A percentile compares a stretch with the other conserved stretches of the same genome.
phyloP scores from a whole-genome alignment of 768 basidiomycete species.

The Sutorius australiensis region DNA sequence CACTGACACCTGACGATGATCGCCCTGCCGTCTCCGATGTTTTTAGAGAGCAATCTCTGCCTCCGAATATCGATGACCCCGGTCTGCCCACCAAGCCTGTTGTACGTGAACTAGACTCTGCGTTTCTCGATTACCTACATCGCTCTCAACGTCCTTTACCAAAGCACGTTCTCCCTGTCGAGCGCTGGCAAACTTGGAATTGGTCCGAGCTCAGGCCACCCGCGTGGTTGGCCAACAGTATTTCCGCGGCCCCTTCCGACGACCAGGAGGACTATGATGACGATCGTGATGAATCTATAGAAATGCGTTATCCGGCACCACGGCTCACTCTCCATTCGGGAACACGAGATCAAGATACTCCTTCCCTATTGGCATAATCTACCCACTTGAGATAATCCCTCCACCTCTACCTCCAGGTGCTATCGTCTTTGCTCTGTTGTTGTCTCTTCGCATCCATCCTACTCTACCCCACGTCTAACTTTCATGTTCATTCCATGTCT shows the following conservation, averaged over 20 bases:
- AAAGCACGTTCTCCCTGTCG: conserved; percentile 22
- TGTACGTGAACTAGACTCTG: conserved; percentile 27
- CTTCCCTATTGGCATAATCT: conserved; percentile 17
- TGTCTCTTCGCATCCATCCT: conserved; percentile 19
- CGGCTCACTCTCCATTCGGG: conserved; percentile 11
- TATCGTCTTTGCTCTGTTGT: conserved; percentile 18
- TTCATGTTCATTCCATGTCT: conserved; percentile 8
- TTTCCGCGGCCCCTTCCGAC: conserved; percentile 5
- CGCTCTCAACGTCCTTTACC: conserved; percentile 23
- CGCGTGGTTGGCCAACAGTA: conserved; percentile 19
- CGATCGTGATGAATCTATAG: conserved; percentile 20
- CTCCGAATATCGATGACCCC: conserved; percentile 21
- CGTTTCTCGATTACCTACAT: conserved; percentile 22
- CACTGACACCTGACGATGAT: conserved; percentile 37
- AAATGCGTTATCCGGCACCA: conserved; percentile 12
- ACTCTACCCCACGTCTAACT: conserved; percentile 25
- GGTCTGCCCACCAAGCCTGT: conserved; percentile 12
- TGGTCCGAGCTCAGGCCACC: conserved; percentile 33
- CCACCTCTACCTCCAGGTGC: conserved; percentile 8
- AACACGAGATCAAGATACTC: conserved; percentile 12
- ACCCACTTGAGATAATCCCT: conserved; percentile 7
- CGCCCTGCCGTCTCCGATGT: conserved; percentile 16
- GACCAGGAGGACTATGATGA: conserved; percentile 26
- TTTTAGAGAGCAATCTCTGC: conserved; percentile 24
- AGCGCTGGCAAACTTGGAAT: conserved; percentile 34